phyloP scores from a whole-genome alignment of 2,329 filamentous ascomycete genomes.

The Claviceps purpurea region DNA sequence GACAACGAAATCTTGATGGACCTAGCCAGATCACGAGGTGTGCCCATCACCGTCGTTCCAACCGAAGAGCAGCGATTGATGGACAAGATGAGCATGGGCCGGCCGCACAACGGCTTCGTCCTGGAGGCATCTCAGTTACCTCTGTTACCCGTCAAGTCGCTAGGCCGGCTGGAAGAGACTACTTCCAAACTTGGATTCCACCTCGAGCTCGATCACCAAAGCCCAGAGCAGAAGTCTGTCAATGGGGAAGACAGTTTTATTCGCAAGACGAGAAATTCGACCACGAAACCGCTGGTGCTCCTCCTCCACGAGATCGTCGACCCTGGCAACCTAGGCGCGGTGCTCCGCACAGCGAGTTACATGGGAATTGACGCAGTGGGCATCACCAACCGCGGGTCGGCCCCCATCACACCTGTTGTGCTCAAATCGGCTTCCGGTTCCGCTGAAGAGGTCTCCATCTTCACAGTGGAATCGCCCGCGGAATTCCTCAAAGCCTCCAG shows the following conservation, averaged over 20 bases:
- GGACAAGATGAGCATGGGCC: conserved; percentile 68
- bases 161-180: conserved; percentile 36
- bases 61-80: conserved; percentile 54
- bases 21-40: conserved; percentile 32
- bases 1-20: conserved; percentile 30
- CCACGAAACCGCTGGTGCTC: conserved; percentile 54
- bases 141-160: conserved; percentile 48
- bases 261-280: conserved; percentile 15
- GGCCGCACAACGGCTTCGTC: conserved; percentile 83
- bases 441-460: conserved; percentile 63
- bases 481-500: conserved; percentile 58
- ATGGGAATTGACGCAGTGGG: conserved; percentile 78
- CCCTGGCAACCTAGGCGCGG: conserved; percentile 79
- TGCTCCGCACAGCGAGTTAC: conserved; percentile 78
- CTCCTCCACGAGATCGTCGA: conserved; percentile 68
- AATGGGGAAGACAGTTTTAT: conserved; percentile 53
- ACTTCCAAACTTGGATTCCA: conserved; percentile 37
- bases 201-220: conserved; percentile 52
- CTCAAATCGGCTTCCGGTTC: conserved; percentile 85
- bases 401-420: conserved; percentile 60
- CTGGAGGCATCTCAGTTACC: conserved; percentile 79
- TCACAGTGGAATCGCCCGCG: conserved; percentile 53
- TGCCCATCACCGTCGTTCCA: conserved; percentile 45
- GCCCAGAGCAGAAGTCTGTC: conserved; percentile 56
- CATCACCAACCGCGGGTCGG: conserved; percentile 60